Percentiles rank a stretch among this genome's conserved stretches.
Conservation (phyloP, 2,329 filamentous ascomycete genomes). For the Lecanoromycetidae sp. region DNA sequence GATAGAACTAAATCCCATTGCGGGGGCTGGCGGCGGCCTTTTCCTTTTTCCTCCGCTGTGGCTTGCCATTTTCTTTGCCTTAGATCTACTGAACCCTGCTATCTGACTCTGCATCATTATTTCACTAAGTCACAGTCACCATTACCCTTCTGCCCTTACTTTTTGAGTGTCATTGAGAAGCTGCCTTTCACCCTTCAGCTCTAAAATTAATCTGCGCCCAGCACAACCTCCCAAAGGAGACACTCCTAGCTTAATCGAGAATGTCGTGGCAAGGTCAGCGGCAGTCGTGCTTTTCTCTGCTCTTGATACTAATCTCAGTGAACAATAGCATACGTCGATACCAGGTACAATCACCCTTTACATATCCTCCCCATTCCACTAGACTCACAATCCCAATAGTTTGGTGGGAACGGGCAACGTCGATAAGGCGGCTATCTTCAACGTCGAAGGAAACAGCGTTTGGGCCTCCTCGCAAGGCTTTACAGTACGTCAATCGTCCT, state of each 20-base stretch:
- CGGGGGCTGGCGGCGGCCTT: too few relatives aligned
- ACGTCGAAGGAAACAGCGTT: constrained; percentile 62
- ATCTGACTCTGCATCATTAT: too few relatives aligned
- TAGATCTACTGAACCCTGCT: too few relatives aligned
- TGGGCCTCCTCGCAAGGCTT: constrained; percentile 66
- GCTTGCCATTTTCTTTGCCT: too few relatives aligned
- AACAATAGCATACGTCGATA: constrained; percentile 46
- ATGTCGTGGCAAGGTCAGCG: constrained; percentile 48
- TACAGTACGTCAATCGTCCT: constrained; percentile 45
- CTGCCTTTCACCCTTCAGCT: too few relatives aligned
- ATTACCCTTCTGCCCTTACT: too few relatives aligned
- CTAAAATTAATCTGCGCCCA: too few relatives aligned
- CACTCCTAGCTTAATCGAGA: background rate
- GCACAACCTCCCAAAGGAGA: background rate
- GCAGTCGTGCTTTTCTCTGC: constrained; percentile 4
- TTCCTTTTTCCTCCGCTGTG: too few relatives aligned
- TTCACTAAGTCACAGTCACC: too few relatives aligned
- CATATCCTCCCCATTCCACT: constrained; percentile 1
- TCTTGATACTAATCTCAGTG: constrained; percentile 2
- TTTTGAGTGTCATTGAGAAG: too few relatives aligned
- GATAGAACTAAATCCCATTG: too few relatives aligned
- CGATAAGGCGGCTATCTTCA: constrained; percentile 77
- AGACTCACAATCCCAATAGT: constrained; percentile 37
- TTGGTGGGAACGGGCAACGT: constrained; percentile 67
- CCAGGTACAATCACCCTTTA: constrained; percentile 37